Base-by-base conservation (phyloP, 148 eudicot species). In the Mesembryanthemum crystallinum region DNA sequence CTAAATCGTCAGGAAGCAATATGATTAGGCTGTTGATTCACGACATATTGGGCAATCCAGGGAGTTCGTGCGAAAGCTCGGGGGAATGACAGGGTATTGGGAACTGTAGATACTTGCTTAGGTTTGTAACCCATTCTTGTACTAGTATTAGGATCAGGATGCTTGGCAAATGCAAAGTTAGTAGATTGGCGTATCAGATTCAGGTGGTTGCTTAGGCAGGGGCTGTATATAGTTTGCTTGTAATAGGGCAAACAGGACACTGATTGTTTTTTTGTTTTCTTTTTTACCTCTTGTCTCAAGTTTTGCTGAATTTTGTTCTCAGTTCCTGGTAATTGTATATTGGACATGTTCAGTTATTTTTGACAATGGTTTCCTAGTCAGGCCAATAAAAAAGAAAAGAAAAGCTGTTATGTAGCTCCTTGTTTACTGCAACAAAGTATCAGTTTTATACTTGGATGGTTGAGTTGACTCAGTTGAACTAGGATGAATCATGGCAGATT, bases 31-130 rank as follows among this genome's bases (percentile, higher is more conserved):
- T 92, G 74, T 52, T 86, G 64, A 86, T 90, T 14, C 92, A 85
- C n/a, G 95, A 92, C 49, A 79, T 86, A 54, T 60, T 69, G 74
- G 84, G 83, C 14, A 84, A 82, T 79, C 83, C 78, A 10, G 90
- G 91, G 65, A 88, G 92, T 76, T 89, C 91, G 6, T 89, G 85
- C 63, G 86, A 90, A 80, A 89, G 93, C 77, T 87, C 91, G 25
- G 87, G 85, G 23, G 83, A 79, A 72, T 76, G 74, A 82, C 49
- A 39, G 51, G 74, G 64, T 60, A 47, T 74, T 82, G 72, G 64
- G 58, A 59, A 74, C 27, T 79, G 85, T 85, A 80, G 59, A 78
- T 77, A 87, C 55, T 72, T 74, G 74, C n/a, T 60, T 82, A 64
- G 81, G 72, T 74, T 77, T 60, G 29, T 71, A 82, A 72, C 42